phyloP scores from a whole-genome alignment of 2,329 filamentous ascomycete genomes.

The Sarocladium strictum region DNA sequence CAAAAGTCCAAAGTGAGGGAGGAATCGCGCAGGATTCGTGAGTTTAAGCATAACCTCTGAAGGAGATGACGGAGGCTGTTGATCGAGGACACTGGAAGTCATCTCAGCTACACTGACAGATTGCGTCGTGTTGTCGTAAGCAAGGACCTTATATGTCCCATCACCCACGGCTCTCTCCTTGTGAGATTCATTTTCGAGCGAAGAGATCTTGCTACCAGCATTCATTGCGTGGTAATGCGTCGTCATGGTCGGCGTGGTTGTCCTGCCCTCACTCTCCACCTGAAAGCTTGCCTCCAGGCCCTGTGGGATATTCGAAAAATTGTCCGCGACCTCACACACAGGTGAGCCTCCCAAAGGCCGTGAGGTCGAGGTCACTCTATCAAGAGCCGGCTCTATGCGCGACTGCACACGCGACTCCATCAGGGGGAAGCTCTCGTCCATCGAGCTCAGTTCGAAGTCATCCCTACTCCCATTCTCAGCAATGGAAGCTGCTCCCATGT shows the following conservation, averaged over 20 bases:
- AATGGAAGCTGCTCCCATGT: not conserved
- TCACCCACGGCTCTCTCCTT: not conserved
- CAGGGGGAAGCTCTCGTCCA: slow-evolving; percentile 35
- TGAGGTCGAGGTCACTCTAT: slow-evolving; percentile 16
- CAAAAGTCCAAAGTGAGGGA: slow-evolving; percentile 55
- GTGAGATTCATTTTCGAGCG: not conserved
- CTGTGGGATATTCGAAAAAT: slow-evolving; percentile 38
- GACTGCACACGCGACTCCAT: slow-evolving; percentile 15
- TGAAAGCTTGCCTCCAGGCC: slow-evolving; percentile 42
- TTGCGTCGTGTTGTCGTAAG: slow-evolving; percentile 55
- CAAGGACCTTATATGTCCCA: slow-evolving; percentile 55
- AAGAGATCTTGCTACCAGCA: slow-evolving; percentile 4
- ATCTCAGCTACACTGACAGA: slow-evolving; percentile 54
- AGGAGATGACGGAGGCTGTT: slow-evolving; percentile 46
- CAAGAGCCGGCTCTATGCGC: slow-evolving; percentile 24
- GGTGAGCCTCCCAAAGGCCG: slow-evolving; percentile 3
- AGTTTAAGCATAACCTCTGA: slow-evolving; percentile 55
- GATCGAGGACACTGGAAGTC: slow-evolving; percentile 45
- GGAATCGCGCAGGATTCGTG: slow-evolving; percentile 58
- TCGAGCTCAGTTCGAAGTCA: slow-evolving; percentile 28
- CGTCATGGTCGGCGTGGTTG: slow-evolving; percentile 28
- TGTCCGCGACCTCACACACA: slow-evolving; percentile 23
- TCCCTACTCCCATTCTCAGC: slow-evolving; percentile 12
- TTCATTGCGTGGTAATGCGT: slow-evolving; percentile 22
- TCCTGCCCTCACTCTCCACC: slow-evolving; percentile 32